These are phyloP conservation scores for Posidonia australis DNA, from an alignment of 106 monocot species.

Conservation along the genomic window DNA sequence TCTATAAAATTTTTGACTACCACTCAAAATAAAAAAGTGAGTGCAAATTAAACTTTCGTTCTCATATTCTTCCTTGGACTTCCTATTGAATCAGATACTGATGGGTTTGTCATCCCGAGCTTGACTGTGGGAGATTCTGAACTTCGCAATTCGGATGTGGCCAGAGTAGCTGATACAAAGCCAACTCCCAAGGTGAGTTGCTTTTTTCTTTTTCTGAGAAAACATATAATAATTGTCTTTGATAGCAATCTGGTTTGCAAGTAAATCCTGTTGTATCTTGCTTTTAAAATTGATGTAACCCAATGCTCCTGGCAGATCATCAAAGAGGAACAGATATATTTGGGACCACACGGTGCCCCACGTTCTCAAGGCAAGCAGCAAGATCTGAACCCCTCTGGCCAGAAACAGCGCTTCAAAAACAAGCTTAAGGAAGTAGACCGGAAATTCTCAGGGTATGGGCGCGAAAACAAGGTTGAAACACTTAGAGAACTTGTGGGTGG, in stretches of 20 bases:
- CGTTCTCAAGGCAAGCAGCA: conserved; percentile 51
- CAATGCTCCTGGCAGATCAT: conserved; percentile 11
- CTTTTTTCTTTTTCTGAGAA: neutral
- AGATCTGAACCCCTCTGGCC: conserved; percentile 19
- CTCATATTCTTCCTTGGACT: neutral
- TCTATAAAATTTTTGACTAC: too few species aligned
- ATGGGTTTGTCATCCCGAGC: conserved; percentile 78
- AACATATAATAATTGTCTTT: neutral
- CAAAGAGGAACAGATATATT: conserved; percentile 60
- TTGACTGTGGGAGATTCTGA: conserved; percentile 38
- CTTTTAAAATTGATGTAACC: neutral
- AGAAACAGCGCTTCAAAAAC: conserved; percentile 52
- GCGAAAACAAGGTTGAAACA: conserved; percentile 48
- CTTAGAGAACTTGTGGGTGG: conserved; percentile 43
- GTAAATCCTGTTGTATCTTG: neutral
- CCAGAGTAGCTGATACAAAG: conserved; percentile 25
- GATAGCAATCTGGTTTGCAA: neutral
- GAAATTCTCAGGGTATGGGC: conserved; percentile 25
- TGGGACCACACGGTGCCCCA: conserved; percentile 86
- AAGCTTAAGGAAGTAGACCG: conserved; percentile 69
- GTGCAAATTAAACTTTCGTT: neutral
- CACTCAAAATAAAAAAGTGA: too few species aligned
- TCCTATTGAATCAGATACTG: conserved; percentile 36
- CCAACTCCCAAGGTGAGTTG: conserved; percentile 35
- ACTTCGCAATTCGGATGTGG: conserved; percentile 23